Conservation (phyloP, 768 basidiomycete genomes). For the Tubosaeta brunneosetosa region DNA sequence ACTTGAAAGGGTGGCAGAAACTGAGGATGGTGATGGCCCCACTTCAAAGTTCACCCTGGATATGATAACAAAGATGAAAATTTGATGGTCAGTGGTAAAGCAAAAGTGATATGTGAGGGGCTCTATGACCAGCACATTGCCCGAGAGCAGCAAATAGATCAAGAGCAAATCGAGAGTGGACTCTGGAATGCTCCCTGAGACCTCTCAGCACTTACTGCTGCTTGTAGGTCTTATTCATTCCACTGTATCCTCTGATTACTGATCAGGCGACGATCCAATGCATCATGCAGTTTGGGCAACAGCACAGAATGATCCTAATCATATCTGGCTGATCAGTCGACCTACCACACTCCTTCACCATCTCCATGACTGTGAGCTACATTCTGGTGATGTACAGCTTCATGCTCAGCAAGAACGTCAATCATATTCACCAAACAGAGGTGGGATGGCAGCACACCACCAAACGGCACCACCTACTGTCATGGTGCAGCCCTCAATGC, state of each 20-base stretch:
- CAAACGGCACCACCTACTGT: no score
- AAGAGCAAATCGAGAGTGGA: neutral
- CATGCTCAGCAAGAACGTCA: neutral
- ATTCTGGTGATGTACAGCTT: neutral
- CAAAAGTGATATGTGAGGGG: neutral
- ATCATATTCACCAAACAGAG: neutral
- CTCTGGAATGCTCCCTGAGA: neutral
- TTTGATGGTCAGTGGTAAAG: conserved; percentile 1
- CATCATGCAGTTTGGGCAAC: conserved; percentile 6
- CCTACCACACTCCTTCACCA: conserved; percentile 6
- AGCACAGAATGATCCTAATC: neutral
- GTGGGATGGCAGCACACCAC: no score
- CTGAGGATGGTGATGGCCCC: no score
- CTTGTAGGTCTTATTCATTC: neutral
- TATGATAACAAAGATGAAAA: neutral
- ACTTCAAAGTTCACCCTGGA: neutral
- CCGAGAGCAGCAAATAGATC: neutral
- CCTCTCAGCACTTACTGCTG: neutral
- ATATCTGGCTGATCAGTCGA: conserved; percentile 7
- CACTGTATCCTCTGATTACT: neutral
- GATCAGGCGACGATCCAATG: neutral
- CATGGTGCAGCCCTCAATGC: no score
- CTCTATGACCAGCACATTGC: neutral
- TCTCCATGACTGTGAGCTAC: neutral
- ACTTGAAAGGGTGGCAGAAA: no score